phyloP scores from a whole-genome alignment of 306 rosid genomes.

The Sicyos edulis region DNA sequence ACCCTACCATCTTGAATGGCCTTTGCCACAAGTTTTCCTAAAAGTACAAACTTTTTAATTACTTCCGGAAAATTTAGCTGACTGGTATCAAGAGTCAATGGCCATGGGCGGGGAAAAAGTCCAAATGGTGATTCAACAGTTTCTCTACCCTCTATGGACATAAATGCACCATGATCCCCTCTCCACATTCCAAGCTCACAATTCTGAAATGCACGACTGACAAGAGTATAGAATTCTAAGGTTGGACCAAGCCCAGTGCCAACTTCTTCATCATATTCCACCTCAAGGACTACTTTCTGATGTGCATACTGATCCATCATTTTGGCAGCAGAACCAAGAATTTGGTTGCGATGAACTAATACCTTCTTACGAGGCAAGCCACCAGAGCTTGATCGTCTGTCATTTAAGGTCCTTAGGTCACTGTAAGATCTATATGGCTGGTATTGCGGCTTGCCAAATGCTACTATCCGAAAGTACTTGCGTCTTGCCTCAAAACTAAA shows the following conservation, averaged over 20 bases:
- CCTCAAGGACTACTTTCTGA: slow-evolving; percentile 75
- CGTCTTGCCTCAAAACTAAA: slow-evolving; percentile 90
- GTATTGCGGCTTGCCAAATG: slow-evolving; percentile 53
- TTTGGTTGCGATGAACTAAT: slow-evolving; percentile 57
- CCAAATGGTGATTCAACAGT: slow-evolving; percentile 42
- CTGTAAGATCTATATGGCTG: slow-evolving; percentile 45
- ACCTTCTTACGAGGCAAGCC: slow-evolving; percentile 68
- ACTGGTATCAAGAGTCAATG: slow-evolving; percentile 37
- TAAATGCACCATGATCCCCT: slow-evolving; percentile 42
- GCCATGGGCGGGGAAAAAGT: slow-evolving; percentile 89
- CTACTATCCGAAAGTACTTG: slow-evolving; percentile 75
- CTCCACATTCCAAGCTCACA: slow-evolving; percentile 87
- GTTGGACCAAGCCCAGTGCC: slow-evolving; percentile 99
- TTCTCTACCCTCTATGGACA: slow-evolving; percentile 37
- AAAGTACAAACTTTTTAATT: slow-evolving; percentile 57
- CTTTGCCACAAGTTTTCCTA: slow-evolving; percentile 86
- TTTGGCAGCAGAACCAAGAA: slow-evolving; percentile 77
- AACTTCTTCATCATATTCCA: slow-evolving; percentile 89
- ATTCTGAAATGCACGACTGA: slow-evolving; percentile 83
- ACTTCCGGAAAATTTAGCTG: slow-evolving; percentile 53
- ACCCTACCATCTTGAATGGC: slow-evolving; percentile 94
- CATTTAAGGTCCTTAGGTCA: slow-evolving; percentile 40
- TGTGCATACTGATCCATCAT: slow-evolving; percentile 77
- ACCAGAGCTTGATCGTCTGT: slow-evolving; percentile 45
- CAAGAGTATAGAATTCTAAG: slow-evolving; percentile 90